phyloP scores from a whole-genome alignment of 2,329 filamentous ascomycete species.

The Metarhizium robertsii region DNA sequence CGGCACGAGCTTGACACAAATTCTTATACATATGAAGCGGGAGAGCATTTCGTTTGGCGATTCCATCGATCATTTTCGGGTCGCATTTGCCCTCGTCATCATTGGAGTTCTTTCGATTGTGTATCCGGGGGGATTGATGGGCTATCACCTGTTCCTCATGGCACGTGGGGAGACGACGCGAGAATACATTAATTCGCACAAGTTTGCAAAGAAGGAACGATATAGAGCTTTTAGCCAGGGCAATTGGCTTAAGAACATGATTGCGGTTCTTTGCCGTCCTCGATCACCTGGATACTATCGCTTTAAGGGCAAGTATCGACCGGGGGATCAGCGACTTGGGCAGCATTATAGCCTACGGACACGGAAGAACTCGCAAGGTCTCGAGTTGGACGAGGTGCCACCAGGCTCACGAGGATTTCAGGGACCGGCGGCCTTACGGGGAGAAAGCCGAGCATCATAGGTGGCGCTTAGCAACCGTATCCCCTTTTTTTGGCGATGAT shows the following conservation, averaged over 20 bases:
- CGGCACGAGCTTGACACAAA: conserved; percentile 68
- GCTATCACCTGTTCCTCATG: conserved; percentile 88
- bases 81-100: conserved; percentile 82
- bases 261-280: conserved; percentile 72
- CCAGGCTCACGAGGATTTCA: conserved; percentile 37
- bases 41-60: conserved; percentile 57
- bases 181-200: conserved; percentile 93
- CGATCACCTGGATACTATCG: conserved; percentile 79
- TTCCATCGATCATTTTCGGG: conserved; percentile 61
- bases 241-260: conserved; percentile 66
- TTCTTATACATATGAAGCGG: conserved; percentile 60
- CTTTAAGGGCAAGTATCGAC: conserved; percentile 68
- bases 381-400: conserved; percentile 68
- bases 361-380: conserved; percentile 42
- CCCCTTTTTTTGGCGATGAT: neutral
- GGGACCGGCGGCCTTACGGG: conserved; percentile 39
- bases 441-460: conserved; percentile 14
- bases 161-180: conserved; percentile 87
- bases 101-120: conserved; percentile 65
- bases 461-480: neutral
- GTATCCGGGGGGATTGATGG: conserved; percentile 76
- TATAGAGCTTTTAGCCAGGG: conserved; percentile 85
- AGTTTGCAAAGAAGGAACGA: conserved; percentile 85
- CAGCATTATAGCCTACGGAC: conserved; percentile 25
- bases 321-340: conserved; percentile 80